Percentiles rank a stretch among this genome's conserved stretches.
phyloP scores from a whole-genome alignment of 495 filamentous ascomycete species.

The Neurospora sp. region DNA sequence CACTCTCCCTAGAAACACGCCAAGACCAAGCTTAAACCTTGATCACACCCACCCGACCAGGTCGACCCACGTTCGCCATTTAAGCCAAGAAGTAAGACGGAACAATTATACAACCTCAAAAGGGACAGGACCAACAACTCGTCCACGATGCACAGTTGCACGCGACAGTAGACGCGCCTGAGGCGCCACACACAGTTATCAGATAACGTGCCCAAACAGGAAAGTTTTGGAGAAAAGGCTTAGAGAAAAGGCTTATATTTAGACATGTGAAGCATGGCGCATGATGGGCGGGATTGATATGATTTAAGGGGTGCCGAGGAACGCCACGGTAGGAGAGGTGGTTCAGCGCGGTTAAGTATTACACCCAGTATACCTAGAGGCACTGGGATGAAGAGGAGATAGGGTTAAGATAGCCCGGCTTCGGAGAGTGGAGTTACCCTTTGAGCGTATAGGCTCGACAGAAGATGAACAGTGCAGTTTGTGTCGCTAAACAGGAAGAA shows the following conservation, averaged over 20 bases:
- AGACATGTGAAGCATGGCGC: not conserved
- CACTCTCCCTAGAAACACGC: not conserved
- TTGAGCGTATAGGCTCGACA: no score
- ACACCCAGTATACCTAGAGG: not conserved
- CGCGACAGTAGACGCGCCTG: not conserved
- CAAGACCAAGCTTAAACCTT: not conserved
- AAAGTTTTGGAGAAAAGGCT: not conserved
- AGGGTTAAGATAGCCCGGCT: not conserved
- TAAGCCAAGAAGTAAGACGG: not conserved
- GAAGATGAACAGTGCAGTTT: no score
- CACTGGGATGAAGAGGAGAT: not conserved
- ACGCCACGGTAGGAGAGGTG: not conserved
- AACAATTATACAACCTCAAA: not conserved
- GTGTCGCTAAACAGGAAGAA: no score
- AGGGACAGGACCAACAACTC: not conserved
- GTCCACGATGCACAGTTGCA: not conserved
- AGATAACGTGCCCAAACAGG: not conserved
- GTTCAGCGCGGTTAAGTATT: not conserved
- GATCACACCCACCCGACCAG: not conserved
- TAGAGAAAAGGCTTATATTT: not conserved
- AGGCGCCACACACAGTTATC: not conserved
- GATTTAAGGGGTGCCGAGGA: not conserved
- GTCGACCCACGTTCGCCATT: not conserved
- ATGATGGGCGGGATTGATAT: not conserved
- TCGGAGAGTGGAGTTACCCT: not conserved